Evolutionary conservation across 768 basidiomycete genomes (phyloP), one percentile per base, ranked within the genome.

Genomic region (Pulveroboletus sp.): DNA sequence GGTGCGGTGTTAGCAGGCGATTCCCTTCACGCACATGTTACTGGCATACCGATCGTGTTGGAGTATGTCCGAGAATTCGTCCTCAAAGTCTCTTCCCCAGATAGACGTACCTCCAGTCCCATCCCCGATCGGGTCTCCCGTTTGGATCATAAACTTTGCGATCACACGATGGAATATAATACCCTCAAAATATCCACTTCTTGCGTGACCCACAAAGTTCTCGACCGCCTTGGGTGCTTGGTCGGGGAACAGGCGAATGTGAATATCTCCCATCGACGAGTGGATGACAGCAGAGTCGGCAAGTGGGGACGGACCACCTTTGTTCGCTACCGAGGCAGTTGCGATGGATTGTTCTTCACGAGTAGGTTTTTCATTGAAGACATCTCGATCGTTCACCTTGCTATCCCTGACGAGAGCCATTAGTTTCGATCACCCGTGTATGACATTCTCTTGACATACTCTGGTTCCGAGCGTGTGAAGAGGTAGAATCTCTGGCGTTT

Each of bases 61-160:
- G 52, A 93, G 71, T 39, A 89, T 86, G 57, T 93, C 86, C 17
- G 85, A 78, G 61, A 98, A 93, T 70, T 98, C 95, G 63, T 97
- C 92, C 63, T 93, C 93, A 58, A 95, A 94, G 38, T 93, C 89
- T 47, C 73, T 68, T 3, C 84, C 92, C 92, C 93, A 96, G 51
- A 95, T 90, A 11, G 88, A 91, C 43, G 77, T 82, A 12, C 93
- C 93, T 14, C 93, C 93, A 1, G 93, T 94, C 6, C 93, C 93
- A 69, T 96, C 91, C 18, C 90, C 93, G n/a, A 93, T 72, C 3
- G 93, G 93, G 61, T 95, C 93, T 30, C 93, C 93, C 5, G 93
- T 95, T 75, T 96, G 93, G 49, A 96, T 88, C 93, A 95, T 95
- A 64, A 99, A 99, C 71, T 99, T 98, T 53, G 91, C 81, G 65